Percentiles rank a stretch among this genome's conserved stretches.
phyloP scores from a whole-genome alignment of 2,329 filamentous ascomycete genomes.

The Triangularia verruculosa region DNA sequence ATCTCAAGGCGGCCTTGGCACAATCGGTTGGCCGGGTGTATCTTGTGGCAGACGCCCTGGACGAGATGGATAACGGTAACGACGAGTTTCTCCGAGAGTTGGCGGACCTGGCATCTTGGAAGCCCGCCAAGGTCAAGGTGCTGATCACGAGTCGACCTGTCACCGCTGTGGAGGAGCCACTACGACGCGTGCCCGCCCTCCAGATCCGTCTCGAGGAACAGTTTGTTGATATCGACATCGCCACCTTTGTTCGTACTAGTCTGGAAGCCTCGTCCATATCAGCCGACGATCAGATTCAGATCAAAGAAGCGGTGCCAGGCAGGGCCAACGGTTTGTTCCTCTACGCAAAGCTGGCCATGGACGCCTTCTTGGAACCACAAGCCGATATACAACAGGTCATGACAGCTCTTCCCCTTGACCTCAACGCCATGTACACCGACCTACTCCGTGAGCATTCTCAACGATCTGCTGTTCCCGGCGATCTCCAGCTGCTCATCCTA shows the following conservation, averaged over 20 bases:
- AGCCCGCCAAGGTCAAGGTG: constrained; percentile 35
- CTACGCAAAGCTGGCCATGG: constrained; percentile 43
- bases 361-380: constrained; percentile 34
- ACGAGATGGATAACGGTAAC: constrained; percentile 44
- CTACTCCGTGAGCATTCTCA: constrained; percentile 39
- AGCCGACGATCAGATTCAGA: constrained; percentile 23
- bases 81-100: constrained; percentile 33
- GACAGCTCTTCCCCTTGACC: constrained; percentile 33
- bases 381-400: constrained; percentile 31
- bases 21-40: constrained; percentile 31
- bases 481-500: constrained; percentile 40
- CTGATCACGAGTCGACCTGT: constrained; percentile 44
- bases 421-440: constrained; percentile 41
- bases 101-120: constrained; percentile 32
- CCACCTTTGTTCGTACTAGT: constrained; percentile 33
- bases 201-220: constrained; percentile 38
- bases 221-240: constrained; percentile 41
- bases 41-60: constrained; percentile 43
- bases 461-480: constrained; percentile 32
- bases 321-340: constrained; percentile 44
- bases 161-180: constrained; percentile 29
- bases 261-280: constrained; percentile 22
- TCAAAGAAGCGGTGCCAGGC: constrained; percentile 34
- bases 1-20: constrained; percentile 29
- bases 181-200: constrained; percentile 24